Base-by-base conservation (phyloP, 2,329 filamentous ascomycete genomes). In the Penicillium polonicum region DNA sequence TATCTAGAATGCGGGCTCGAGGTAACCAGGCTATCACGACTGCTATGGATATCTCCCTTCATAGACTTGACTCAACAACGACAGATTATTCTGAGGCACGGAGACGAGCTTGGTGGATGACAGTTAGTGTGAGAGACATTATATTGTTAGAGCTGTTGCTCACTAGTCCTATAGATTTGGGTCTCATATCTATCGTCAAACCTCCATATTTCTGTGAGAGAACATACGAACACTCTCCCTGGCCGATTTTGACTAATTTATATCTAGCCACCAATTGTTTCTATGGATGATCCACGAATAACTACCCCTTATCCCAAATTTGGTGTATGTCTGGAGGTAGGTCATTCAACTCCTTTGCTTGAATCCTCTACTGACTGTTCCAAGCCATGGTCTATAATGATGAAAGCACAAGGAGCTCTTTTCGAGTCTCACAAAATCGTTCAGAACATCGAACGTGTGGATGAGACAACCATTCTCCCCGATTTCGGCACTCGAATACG, bases 91-190 rank as follows among this genome's bases (percentile, higher is more conserved):
- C 60, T 1, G 66, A 68, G 25, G 65, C 65, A 9, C 63, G 68
- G 49, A 58, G 62, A 23, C 61, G 66, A 19, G 57, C 60, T 15
- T 70, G 68, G 68, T 70, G 67, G 68, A 66, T 64, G 50, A 64
- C 62, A 12, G 68, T 70, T 17, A 36, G 67, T 61, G 4, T 0
- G 7, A 48, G 15, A 41, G 35, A 9, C 9, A 13, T 21, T 2
- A n/a, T 15, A 36, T n/a, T 55, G 7, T 13, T 12, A 25, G 9
- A 31, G 4, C 8, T 25, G 12, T 19, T 43, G 33, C 58, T 60
- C 57, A 57, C 29, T 25, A 5, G 2, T 13, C 9, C 17, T 13
- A 23, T 19, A 67, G 66, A 63, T 68, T 53, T 64, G 60, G 42
- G 31, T 65, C 17, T 50, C 59, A 9, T 64, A 63, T 29, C 52